phyloP scores from a whole-genome alignment of 192 early-diverging fungal species.

The Fimicolochytrium jonesii region DNA sequence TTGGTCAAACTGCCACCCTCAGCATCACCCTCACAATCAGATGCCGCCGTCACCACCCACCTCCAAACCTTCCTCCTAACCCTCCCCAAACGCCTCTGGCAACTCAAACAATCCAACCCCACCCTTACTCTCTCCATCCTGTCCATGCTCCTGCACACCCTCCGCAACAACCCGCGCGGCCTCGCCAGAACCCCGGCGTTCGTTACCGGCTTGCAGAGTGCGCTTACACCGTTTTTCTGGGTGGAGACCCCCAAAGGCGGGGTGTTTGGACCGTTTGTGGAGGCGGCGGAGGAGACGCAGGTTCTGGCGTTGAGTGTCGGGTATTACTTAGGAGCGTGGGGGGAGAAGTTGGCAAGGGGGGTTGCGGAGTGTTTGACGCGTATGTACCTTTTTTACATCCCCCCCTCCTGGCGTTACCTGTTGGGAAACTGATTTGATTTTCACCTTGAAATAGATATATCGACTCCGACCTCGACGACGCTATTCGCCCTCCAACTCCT shows the following conservation, averaged over 20 bases:
- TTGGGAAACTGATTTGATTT: neutral
- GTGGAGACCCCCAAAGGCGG: slow-evolving; percentile 15
- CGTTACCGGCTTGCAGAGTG: neutral
- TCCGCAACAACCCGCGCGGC: neutral
- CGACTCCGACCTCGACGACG: neutral
- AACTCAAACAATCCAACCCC: slow-evolving; percentile 13
- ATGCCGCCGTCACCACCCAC: too few relatives aligned
- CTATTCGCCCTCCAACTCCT: slow-evolving; percentile 9
- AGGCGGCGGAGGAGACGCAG: slow-evolving; percentile 1
- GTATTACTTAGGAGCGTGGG: slow-evolving; percentile 17
- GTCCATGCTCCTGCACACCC: neutral
- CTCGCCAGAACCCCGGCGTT: too few relatives aligned
- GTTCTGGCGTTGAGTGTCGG: neutral
- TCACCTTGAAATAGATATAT: neutral
- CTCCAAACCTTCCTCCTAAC: too few relatives aligned
- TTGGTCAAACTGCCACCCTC: neutral
- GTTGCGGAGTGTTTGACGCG: slow-evolving; percentile 9
- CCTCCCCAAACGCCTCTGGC: slow-evolving; percentile 23
- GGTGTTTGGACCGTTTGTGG: slow-evolving; percentile 23
- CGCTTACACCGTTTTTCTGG: slow-evolving; percentile 15
- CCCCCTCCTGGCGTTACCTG: neutral
- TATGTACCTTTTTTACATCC: neutral
- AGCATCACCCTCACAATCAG: too few relatives aligned
- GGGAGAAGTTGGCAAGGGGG: slow-evolving; percentile 17
- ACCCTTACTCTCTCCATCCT: too few relatives aligned